Conservation (phyloP, 495 filamentous ascomycete genomes). For the Xylaria castorea region DNA sequence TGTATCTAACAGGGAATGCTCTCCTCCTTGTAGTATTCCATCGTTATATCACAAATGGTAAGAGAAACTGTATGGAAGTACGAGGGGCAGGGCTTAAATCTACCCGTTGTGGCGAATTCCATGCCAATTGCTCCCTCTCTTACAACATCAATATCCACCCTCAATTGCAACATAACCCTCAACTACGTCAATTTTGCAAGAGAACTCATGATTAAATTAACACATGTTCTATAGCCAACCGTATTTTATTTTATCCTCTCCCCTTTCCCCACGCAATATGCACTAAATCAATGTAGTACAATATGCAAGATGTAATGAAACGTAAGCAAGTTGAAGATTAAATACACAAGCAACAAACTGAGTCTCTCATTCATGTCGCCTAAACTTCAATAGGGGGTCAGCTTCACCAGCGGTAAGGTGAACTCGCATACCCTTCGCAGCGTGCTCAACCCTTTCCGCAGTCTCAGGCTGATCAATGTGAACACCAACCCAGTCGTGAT, state of each 20-base stretch:
- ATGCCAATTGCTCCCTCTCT: not conserved
- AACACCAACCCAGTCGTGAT: not conserved
- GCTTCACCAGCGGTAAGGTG: not conserved
- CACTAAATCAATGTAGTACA: too few species aligned
- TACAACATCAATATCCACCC: too few species aligned
- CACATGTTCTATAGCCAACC: too few species aligned
- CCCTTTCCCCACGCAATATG: too few species aligned
- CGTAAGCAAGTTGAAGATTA: not conserved
- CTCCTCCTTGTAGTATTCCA: not conserved
- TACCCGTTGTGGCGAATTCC: not conserved
- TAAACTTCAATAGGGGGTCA: not conserved
- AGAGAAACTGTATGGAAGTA: too few species aligned
- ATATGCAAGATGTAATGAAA: not conserved
- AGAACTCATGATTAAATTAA: too few species aligned
- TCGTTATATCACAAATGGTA: not conserved
- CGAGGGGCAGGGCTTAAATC: not conserved
- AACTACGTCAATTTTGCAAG: not conserved
- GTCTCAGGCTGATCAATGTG: conserved; percentile 8
- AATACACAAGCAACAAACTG: not conserved
- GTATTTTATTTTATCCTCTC: too few species aligned
- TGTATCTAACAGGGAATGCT: not conserved
- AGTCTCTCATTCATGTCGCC: not conserved
- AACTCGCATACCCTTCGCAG: conserved; percentile 9
- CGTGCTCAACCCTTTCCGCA: not conserved
- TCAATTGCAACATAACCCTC: not conserved